phyloP scores from a whole-genome alignment of 2,329 filamentous ascomycete species.

The Alternaria sp. region DNA sequence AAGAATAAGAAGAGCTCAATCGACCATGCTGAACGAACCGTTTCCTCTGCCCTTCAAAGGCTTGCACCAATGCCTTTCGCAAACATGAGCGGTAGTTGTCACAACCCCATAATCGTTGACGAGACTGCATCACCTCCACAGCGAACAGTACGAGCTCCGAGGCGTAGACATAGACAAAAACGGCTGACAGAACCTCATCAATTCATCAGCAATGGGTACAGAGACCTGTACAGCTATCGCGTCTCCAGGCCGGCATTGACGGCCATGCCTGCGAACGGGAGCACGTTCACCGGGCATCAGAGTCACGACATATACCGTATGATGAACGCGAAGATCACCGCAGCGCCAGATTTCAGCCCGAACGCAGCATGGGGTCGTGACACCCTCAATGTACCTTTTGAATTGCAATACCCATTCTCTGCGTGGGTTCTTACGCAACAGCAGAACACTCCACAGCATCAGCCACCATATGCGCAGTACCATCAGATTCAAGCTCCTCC shows the following conservation, averaged over 20 bases:
- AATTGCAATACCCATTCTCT: conserved; percentile 5
- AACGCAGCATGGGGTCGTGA: neutral
- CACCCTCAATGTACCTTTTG: conserved; percentile 15
- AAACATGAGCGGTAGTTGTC: conserved; percentile 23
- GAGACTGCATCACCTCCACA: conserved; percentile 23
- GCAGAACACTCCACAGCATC: neutral
- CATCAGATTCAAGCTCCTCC: neutral
- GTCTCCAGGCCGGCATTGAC: conserved; percentile 14
- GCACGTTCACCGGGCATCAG: conserved; percentile 25
- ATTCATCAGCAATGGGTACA: conserved; percentile 24
- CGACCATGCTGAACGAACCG: neutral
- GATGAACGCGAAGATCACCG: conserved; percentile 21
- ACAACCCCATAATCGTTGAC: conserved; percentile 39
- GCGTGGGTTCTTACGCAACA: conserved; percentile 6
- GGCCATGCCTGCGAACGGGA: conserved; percentile 17
- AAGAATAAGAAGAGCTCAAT: neutral
- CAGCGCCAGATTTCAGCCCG: conserved; percentile 3
- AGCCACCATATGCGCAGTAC: conserved; percentile 8
- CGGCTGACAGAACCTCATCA: conserved; percentile 17
- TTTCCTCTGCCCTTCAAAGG: conserved; percentile 6
- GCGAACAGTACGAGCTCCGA: neutral
- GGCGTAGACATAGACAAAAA: neutral
- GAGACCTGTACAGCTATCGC: conserved; percentile 19
- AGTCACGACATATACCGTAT: conserved; percentile 29
- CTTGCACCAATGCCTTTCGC: conserved; percentile 4